Evolutionary conservation across 2,329 filamentous ascomycete species (phyloP), one percentile per base, ranked within the genome.

Genomic region (Colletotrichum sp.): DNA sequence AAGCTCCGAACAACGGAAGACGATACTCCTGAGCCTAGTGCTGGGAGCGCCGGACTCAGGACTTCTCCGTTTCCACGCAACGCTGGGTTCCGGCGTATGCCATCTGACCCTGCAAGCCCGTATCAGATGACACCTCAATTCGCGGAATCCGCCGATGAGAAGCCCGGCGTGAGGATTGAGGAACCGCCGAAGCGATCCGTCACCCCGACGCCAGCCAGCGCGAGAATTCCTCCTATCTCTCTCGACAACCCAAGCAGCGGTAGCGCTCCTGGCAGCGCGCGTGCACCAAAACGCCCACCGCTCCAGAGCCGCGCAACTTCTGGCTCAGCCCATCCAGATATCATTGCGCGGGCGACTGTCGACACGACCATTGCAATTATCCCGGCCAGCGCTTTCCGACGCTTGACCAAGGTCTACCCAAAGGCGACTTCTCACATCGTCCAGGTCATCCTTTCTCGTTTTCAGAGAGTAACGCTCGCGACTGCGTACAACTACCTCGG

Each of bases 361-460:
- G 98, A 99, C 82, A 99, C 97, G 0, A 99, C 98, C 0, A 98
- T 99, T 84, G 97, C 97, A 8, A 98, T 99, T 78, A 99, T 99
- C 73, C 98, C 98, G 2, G 97, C 97, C 1, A 98, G 96, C 82
- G 98, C 97, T 5, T 99, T 99, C 80, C 93, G 96, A 69, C 93
- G 98, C 11, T 88, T 99, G 68, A 99, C 98, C 67, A 93, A 95
- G 81, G 93, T 98, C 28, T 99, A 98, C 80, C 97, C 97, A 12
- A 98, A 98, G 86, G 96, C 98, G 12, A 98, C 97, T 3, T 94
- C 97, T 3, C 98, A 99, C 81, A 98, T 99, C 78, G 96, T 99
- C 8, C 97, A 99, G 82, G 96, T 99, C 61, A 99, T 99, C 77
- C 86, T 99, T 36, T 98, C 98, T 4, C 92, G 98, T 65, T 93